Base-by-base conservation (phyloP, 305 asterid genomes). In the Fraxinus platypoda region DNA sequence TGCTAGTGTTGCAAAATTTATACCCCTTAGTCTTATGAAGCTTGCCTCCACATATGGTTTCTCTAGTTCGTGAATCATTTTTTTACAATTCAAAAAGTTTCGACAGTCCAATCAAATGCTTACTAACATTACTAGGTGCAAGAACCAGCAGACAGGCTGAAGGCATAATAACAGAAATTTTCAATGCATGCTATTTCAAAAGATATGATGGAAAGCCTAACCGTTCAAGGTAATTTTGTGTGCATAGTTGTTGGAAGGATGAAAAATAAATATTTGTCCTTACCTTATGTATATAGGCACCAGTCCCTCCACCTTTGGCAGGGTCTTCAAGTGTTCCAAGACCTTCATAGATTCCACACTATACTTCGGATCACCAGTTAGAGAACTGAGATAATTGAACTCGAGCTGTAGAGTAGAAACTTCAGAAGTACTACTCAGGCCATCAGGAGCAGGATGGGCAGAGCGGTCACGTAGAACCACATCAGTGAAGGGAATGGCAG, bases 391-490 rank as follows among this genome's bases (percentile, higher is more conserved):
- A 85, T 93, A 93, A 89, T 93, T 94, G 87, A 96, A 96, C 89
- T 96, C 99, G 74, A 96, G 95, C 91, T 96, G 99, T 84, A 96
- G 80, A 74, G 93, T 91, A 37, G 98, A 91, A 87, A 83, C 98
- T 89, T 96, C 98, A 0, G 99, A 93, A n/a, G 99, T 96, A 90
- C 98, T 94, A 89, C 99, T 94, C 81, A 90, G 82, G 79, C 98
- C 98, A 88, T 91, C 96, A 28, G 97, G 97, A 77, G 98, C 95
- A 78, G 97, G 86, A 85, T 92, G 98, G 17, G 98, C 94, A 28
- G 98, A 85, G 75, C 85, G 89, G 57, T 93, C 95, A 52, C 46
- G 88, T 72, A 93, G 90, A 85, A 93, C 88, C 49, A 94, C 97
- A 57, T 94, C 97, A 76, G 97, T 93, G 84, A 81, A 93, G 80